Base-by-base conservation (phyloP, 257 asterid species). In the Cruciata laevipes region DNA sequence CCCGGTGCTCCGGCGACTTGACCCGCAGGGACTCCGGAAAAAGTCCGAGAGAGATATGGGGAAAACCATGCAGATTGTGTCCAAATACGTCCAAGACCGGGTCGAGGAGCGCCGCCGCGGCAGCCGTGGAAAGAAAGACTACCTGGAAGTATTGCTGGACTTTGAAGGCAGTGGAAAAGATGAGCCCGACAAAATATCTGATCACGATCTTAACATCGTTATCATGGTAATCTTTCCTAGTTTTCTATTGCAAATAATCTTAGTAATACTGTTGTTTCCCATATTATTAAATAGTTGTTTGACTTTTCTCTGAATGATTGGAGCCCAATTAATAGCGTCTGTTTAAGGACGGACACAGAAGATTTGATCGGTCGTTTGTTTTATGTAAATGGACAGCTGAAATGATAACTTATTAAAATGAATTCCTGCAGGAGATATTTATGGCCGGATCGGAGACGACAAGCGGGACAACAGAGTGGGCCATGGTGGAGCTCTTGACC, bases 121-220 rank as follows among this genome's bases (percentile, higher is more conserved):
- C 6, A 18, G 63, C 21, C 32, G 30, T 7, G 63, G 16, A 27
- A 77, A 47, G 55, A 68, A 59, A 12, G 91, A 86, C 65, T 86
- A 83, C 68, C 78, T 88, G 66, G 89, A 88, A 18, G 88, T 82
- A 55, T 6, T 86, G 78, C 68, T 84, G 53, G 83, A 83, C 11
- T 80, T 44, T 52, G 78, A 84, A 33, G 84, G 82, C 42, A 73
- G 65, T 0, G 71, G 73, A 42, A 73, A 77, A 6, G 82, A 63
- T 59, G 85, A 80, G 49, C 82, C 82, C 3, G 81, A 70, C 21
- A 77, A 76, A 61, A 30, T 87, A 49, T 72, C 89, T 12, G 78
- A 85, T 53, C 76, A 70, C 0, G 82, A 87, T 11, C 78, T 87
- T 72, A 76, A 58, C 66, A 71, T 82, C 47, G 72, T 83, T 69